phyloP scores from a whole-genome alignment of 345 rosid species.

The Ceriops zippeliana region DNA sequence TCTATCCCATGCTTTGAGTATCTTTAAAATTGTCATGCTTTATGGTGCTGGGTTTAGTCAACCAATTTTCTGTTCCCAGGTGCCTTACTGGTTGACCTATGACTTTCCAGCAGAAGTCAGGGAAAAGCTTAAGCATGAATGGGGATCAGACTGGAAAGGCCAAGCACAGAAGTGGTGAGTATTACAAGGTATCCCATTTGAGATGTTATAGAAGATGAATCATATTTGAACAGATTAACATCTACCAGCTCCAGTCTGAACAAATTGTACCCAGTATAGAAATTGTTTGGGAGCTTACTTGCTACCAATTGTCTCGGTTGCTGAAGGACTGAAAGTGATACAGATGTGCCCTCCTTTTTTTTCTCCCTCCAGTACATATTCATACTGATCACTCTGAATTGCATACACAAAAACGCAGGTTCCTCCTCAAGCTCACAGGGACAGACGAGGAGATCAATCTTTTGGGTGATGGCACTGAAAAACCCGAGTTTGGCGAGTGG shows the following conservation, averaged over 20 bases:
- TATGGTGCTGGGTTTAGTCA: no score
- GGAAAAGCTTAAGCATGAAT: conserved; percentile 67
- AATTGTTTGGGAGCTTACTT: no score
- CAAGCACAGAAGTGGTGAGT: conserved; percentile 96
- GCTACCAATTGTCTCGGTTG: no score
- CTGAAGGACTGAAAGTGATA: no score
- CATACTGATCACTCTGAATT: no score
- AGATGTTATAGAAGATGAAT: no score
- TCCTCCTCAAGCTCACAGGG: conserved; percentile 77
- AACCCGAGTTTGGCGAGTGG: conserved; percentile 91
- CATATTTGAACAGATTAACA: background rate
- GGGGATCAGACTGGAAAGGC: conserved; percentile 98
- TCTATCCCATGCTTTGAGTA: no score
- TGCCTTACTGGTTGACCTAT: conserved; percentile 79
- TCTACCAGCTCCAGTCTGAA: background rate
- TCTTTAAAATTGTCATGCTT: no score
- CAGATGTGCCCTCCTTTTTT: no score
- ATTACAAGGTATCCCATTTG: background rate
- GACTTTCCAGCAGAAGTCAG: conserved; percentile 90
- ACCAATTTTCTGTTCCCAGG: conserved; percentile 32
- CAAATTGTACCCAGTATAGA: background rate
- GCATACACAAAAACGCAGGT: conserved; percentile 42
- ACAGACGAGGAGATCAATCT: conserved; percentile 84
- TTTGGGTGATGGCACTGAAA: conserved; percentile 80
- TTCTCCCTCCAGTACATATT: no score